Conservation (phyloP, 495 filamentous ascomycete species). For the Annulohypoxylon bovei region DNA sequence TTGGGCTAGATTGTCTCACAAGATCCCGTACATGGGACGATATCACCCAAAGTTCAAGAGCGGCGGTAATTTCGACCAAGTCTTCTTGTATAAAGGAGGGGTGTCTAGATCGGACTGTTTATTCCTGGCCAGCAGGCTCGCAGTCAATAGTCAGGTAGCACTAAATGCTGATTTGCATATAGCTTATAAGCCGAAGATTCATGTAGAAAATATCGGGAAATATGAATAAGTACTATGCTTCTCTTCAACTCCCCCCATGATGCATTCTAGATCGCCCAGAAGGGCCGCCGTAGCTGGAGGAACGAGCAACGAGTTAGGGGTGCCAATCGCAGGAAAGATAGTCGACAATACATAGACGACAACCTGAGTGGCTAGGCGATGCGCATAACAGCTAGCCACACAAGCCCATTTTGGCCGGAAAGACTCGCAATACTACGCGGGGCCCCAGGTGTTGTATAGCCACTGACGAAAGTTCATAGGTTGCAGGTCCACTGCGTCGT, state of each 20-base stretch:
- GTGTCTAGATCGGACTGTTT: constrained; percentile 12
- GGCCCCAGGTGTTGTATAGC: constrained; percentile 58
- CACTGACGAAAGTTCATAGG: constrained; percentile 59
- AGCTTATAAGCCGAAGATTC: constrained; percentile 6
- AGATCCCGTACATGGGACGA: constrained; percentile 6
- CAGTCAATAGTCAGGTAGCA: constrained; percentile 21
- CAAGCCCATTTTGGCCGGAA: not conserved
- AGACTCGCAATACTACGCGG: constrained; percentile 37
- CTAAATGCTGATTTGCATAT: constrained; percentile 38
- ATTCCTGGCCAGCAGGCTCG: constrained; percentile 27
- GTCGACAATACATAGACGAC: not conserved
- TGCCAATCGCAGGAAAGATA: not conserved
- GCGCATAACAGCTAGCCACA: not conserved
- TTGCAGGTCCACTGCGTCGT: constrained; percentile 52
- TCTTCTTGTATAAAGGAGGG: not conserved
- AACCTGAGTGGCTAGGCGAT: not conserved
- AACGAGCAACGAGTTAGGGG: not conserved
- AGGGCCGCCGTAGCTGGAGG: not conserved
- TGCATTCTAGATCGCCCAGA: constrained; percentile 10
- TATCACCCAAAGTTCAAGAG: constrained; percentile 1
- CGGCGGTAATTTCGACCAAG: constrained; percentile 5
- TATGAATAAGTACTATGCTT: constrained; percentile 16
- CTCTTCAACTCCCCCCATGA: constrained; percentile 28
- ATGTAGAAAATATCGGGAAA: constrained; percentile 4
- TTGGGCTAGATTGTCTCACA: constrained; percentile 19